Evolutionary conservation across 2,329 filamentous ascomycete species (phyloP).

Genomic region (Aspergillus sergii): DNA sequence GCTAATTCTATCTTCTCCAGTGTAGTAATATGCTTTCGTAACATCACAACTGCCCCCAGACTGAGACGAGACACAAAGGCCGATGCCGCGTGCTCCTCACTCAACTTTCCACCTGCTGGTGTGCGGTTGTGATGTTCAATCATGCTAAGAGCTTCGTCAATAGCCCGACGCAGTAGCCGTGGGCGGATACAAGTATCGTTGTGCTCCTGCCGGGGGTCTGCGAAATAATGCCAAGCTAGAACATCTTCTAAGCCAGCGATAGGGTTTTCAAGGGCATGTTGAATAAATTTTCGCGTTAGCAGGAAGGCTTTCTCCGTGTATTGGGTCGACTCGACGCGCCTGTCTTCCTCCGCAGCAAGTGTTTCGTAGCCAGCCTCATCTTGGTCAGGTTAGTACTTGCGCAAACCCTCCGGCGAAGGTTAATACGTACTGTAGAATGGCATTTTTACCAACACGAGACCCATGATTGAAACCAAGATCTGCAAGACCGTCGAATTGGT

Average conservation of each 20-base stretch:
- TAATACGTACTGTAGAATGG: slow-evolving; percentile 61
- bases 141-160: slow-evolving; percentile 29
- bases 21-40: slow-evolving; percentile 29
- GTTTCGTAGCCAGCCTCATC: slow-evolving; percentile 64
- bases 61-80: slow-evolving; percentile 35
- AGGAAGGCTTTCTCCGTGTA: slow-evolving; percentile 60
- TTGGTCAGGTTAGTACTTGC: slow-evolving; percentile 21
- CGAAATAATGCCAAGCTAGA: slow-evolving; percentile 56
- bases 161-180: slow-evolving; percentile 26
- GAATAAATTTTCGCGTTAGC: slow-evolving; percentile 55
- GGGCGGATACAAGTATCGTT: slow-evolving; percentile 15
- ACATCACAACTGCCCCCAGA: slow-evolving; percentile 36
- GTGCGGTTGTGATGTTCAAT: slow-evolving; percentile 31
- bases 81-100: slow-evolving; percentile 22
- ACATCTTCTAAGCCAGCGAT: slow-evolving; percentile 54
- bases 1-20: slow-evolving; percentile 28
- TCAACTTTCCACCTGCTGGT: slow-evolving; percentile 18
- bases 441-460: slow-evolving; percentile 59
- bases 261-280: slow-evolving; percentile 46
- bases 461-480: slow-evolving; percentile 59
- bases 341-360: slow-evolving; percentile 50
- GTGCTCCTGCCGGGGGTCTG: slow-evolving; percentile 4
- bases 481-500: slow-evolving; percentile 59
- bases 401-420: neutral
- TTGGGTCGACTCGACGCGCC: slow-evolving; percentile 48